phyloP scores from a whole-genome alignment of 352 stramenopile species.

The Pseudoperonospora humuli region DNA sequence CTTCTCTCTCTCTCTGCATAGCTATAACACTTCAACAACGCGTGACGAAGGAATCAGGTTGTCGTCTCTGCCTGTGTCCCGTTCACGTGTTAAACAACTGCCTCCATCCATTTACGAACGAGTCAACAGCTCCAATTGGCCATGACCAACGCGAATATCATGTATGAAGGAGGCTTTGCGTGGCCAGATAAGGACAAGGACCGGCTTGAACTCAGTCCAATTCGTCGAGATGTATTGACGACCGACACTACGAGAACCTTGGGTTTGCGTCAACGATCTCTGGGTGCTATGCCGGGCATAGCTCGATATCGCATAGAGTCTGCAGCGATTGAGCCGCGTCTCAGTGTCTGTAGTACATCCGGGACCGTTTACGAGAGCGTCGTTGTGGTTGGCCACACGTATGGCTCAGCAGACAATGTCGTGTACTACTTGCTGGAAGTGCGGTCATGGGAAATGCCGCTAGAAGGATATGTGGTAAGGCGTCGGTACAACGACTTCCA shows the following conservation, averaged over 20 bases:
- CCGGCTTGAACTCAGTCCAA: constrained; percentile 1
- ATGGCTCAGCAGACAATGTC: constrained; percentile 47
- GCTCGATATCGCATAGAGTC: constrained; percentile 31
- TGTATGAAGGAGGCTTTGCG: constrained; percentile 8
- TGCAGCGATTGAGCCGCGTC: constrained; percentile 22
- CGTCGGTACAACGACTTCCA: constrained; percentile 74
- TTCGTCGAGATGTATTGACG: not conserved
- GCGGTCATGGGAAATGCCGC: constrained; percentile 55
- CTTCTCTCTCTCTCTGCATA: constrained; percentile 13
- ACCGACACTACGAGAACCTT: constrained; percentile 7
- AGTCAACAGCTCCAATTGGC: constrained; percentile 1
- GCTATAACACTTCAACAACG: not conserved
- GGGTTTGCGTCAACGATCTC: constrained; percentile 19
- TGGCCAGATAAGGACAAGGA: constrained; percentile 4
- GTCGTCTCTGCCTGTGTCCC: constrained; percentile 2
- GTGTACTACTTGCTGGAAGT: constrained; percentile 77
- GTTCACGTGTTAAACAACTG: constrained; percentile 2
- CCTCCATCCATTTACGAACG: not conserved
- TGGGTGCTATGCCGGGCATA: constrained; percentile 17
- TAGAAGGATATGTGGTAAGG: constrained; percentile 74
- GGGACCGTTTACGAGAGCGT: constrained; percentile 67
- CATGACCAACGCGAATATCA: constrained; percentile 16
- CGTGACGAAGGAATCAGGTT: constrained; percentile 11
- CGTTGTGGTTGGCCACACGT: constrained; percentile 55
- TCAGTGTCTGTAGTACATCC: constrained; percentile 61